Evolutionary conservation across 2,329 filamentous ascomycete species (phyloP).

Genomic region (Neofusicoccum sp.): DNA sequence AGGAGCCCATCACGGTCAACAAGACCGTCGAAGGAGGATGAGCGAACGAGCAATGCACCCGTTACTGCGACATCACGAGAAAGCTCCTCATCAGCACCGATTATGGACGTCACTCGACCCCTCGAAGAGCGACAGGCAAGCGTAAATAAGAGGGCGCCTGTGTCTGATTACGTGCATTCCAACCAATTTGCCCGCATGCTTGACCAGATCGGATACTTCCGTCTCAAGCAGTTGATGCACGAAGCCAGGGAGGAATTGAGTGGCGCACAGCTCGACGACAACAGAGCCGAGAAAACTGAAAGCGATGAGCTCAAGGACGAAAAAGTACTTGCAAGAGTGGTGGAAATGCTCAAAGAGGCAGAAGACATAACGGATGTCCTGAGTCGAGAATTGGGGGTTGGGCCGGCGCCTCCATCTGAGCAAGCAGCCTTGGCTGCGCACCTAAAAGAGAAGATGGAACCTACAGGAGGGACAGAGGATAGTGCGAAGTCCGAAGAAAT

Average conservation of each 20-base stretch:
- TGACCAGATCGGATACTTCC: not conserved
- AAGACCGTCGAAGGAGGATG: no score
- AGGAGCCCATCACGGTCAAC: no score
- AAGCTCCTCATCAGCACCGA: no score
- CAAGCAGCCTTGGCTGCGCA: not conserved
- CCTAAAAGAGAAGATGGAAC: not conserved
- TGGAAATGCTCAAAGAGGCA: not conserved
- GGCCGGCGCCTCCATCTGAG: not conserved
- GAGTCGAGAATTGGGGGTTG: not conserved
- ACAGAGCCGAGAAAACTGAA: not conserved
- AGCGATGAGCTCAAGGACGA: not conserved
- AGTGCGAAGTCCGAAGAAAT: not conserved
- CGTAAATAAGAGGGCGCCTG: no score
- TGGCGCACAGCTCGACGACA: not conserved
- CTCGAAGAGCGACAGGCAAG: not conserved
- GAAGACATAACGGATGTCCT: not conserved
- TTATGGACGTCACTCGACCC: not conserved
- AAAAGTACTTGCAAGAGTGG: not conserved
- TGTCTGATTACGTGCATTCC: no score
- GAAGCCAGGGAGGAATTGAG: not conserved
- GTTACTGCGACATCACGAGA: no score
- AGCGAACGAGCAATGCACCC: no score
- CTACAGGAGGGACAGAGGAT: no score
- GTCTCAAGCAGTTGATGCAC: not conserved
- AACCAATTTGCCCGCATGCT: not conserved